These are phyloP conservation scores for Tripidium arundinaceum DNA, from an alignment of 202 grass and related monocot genomes.

Conservation along the genomic window DNA sequence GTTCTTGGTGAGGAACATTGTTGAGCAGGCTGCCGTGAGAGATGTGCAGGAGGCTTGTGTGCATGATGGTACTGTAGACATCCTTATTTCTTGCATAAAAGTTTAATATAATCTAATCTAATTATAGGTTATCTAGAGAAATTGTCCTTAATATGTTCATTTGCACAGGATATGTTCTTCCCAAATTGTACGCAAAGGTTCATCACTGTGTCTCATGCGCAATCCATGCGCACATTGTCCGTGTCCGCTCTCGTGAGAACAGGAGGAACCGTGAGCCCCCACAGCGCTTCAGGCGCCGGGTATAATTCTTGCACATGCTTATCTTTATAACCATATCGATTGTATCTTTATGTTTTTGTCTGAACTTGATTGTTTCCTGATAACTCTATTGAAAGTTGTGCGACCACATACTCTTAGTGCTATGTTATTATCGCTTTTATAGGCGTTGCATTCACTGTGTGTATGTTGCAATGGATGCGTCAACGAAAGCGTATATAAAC, in stretches of 20 bases:
- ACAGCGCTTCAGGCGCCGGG: conserved; percentile 74
- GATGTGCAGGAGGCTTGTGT: conserved; percentile 81
- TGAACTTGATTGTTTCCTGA: not conserved
- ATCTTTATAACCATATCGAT: not conserved
- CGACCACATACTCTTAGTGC: not conserved
- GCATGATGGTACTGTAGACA: conserved; percentile 42
- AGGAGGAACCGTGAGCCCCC: conserved; percentile 76
- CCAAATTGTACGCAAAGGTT: conserved; percentile 74
- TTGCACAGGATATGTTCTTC: conserved; percentile 52
- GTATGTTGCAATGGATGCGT: conserved; percentile 44
- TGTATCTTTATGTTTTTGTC: not conserved
- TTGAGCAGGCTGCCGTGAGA: conserved; percentile 77
- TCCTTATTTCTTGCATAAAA: not conserved
- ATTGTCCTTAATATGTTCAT: not conserved
- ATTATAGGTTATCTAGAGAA: not conserved
- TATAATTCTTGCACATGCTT: conserved; percentile 20
- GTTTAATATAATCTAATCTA: not conserved
- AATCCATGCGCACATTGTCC: conserved; percentile 69
- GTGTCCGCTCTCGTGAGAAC: conserved; percentile 64
- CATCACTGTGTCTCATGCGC: conserved; percentile 79
- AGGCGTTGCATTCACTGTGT: conserved; percentile 67
- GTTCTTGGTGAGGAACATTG: conserved; percentile 81
- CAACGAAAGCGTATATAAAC: conserved; percentile 54
- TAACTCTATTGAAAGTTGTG: not conserved
- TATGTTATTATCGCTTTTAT: conserved; percentile 39